Base-by-base conservation (phyloP, 164 flowering plant species). In the Paratinospora sagittata region DNA sequence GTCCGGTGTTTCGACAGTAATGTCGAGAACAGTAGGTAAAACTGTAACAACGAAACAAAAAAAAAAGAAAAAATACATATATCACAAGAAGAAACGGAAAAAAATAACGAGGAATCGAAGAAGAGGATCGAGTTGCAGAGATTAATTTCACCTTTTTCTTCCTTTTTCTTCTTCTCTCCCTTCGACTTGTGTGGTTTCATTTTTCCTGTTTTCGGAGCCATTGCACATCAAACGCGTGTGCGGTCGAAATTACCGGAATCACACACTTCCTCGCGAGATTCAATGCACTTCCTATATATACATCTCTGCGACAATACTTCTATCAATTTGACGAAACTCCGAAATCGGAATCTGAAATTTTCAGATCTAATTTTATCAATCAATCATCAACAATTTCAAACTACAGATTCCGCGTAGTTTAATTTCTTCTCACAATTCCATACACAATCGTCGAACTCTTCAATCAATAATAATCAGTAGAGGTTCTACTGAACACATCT, bases 151-250 rank as follows among this genome's bases (percentile, higher is more conserved):
- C 97, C 97, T 85, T 92, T 92, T 86, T 92, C 97, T 82, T 92
- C 97, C 76, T 86, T 92, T 77, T 92, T 92, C 89, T 91, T 91
- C 89, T 92, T 92, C 65, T 92, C 97, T 73, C 97, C 97, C 68
- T 90, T 92, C 62, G 84, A 76, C 76, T 89, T 92, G 78, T 90
- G 95, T 16, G 88, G 87, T 70, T 90, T 92, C 0, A 90, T 34
- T 75, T 89, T 92, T 52, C 97, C 92, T 10, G 89, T 66, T 74
- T 90, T 92, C 0, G 95, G 97, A 81, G 97, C 97, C 97, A 92
- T 92, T 69, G 71, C 62, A 52, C 74, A 60, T 72, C 73, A 73
- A 78, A 73, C 26, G 27, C 47, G 13, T 14, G 61, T n/a, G 23
- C 19, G 4, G 21, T 52, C 58, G 5, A 2, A 52, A 17, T 52